Conservation (phyloP, 1,139 yeast species). For the Scheffersomyces insectosa region DNA sequence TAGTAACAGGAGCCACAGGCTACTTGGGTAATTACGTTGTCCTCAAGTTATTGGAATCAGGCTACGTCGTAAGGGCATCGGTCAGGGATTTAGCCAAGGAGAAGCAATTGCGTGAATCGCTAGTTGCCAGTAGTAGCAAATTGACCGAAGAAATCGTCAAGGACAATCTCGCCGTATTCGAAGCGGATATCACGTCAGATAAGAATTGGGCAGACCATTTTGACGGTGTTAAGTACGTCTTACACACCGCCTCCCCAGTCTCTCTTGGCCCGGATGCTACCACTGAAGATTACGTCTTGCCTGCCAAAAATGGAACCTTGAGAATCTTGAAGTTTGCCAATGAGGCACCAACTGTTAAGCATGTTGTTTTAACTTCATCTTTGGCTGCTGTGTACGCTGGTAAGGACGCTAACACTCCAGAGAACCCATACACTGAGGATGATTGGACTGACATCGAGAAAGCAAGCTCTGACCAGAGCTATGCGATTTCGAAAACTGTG, state of each 20-base stretch:
- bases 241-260: conserved; percentile 16
- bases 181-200: conserved; percentile 12
- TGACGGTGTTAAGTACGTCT: conserved; percentile 12
- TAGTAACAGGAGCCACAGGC: conserved; percentile 14
- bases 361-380: conserved; percentile 58
- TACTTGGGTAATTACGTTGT: conserved; percentile 9
- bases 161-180: conserved; percentile 1
- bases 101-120: conserved; percentile 1
- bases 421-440: neutral
- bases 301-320: conserved; percentile 35
- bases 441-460: conserved; percentile 1
- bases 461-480: neutral
- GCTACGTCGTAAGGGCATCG: conserved; percentile 9
- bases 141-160: conserved; percentile 1
- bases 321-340: conserved; percentile 28
- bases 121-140: conserved; percentile 1
- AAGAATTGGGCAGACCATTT: conserved; percentile 18
- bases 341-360: conserved; percentile 45
- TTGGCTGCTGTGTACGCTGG: conserved; percentile 39
- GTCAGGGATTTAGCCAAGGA: conserved; percentile 6
- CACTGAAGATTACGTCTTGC: conserved; percentile 11
- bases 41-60: conserved; percentile 4
- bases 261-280: conserved; percentile 4
- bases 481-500: conserved; percentile 8
- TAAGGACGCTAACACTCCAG: too few relatives aligned